A percentile compares a stretch with the other conserved stretches of the same genome.
phyloP scores from a whole-genome alignment of 2,329 filamentous ascomycete species.

The Cryphonectria japonica region DNA sequence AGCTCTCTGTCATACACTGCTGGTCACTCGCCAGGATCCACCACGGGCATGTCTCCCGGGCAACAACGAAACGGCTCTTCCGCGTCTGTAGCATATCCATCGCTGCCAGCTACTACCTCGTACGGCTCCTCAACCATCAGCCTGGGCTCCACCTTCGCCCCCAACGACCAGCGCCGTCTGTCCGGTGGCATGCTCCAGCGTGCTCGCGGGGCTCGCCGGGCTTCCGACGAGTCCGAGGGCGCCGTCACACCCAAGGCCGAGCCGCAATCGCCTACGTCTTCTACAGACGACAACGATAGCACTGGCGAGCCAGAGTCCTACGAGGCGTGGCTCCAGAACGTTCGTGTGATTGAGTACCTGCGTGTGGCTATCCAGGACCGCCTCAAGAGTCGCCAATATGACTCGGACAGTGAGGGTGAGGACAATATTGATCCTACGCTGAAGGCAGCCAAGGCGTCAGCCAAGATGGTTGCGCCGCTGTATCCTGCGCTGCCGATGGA shows the following conservation, averaged over 20 bases:
- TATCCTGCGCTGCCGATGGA: slow-evolving; percentile 40
- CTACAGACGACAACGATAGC: slow-evolving; percentile 59
- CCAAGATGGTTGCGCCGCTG: slow-evolving; percentile 40
- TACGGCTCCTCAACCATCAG: slow-evolving; percentile 70
- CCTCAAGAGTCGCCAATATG: slow-evolving; percentile 60
- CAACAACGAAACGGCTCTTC: slow-evolving; percentile 65
- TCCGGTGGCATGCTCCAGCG: slow-evolving; percentile 70
- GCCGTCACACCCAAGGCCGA: slow-evolving; percentile 51
- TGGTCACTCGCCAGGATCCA: slow-evolving; percentile 75
- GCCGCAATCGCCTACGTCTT: slow-evolving; percentile 53
- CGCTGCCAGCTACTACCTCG: slow-evolving; percentile 72
- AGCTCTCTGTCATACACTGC: slow-evolving; percentile 78
- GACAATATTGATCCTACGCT: slow-evolving; percentile 40
- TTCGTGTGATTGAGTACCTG: slow-evolving; percentile 66
- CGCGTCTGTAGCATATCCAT: slow-evolving; percentile 72
- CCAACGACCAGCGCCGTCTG: slow-evolving; percentile 61
- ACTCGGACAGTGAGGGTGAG: slow-evolving; percentile 38
- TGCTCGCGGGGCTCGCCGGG: slow-evolving; percentile 50
- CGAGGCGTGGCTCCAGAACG: slow-evolving; percentile 68
- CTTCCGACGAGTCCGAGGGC: slow-evolving; percentile 43
- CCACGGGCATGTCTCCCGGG: slow-evolving; percentile 69
- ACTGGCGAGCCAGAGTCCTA: slow-evolving; percentile 63
- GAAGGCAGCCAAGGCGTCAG: slow-evolving; percentile 32
- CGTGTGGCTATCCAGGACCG: slow-evolving; percentile 61
- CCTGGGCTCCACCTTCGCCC: slow-evolving; percentile 69